Conservation (phyloP, 176 grass and related monocot genomes). For the Oryza brachyantha region DNA sequence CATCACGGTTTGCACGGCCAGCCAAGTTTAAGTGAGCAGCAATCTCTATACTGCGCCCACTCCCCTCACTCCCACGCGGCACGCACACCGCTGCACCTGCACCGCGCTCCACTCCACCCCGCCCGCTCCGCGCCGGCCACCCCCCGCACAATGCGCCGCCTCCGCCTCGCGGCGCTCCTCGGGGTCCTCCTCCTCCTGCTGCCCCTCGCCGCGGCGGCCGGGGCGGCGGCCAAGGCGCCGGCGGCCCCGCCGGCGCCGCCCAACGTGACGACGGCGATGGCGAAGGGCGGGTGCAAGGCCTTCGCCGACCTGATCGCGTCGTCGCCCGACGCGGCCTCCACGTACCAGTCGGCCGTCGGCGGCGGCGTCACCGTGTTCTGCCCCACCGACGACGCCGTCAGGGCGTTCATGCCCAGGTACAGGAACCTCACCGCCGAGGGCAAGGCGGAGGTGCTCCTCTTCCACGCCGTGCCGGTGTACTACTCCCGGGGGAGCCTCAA, state of each 20-base stretch:
- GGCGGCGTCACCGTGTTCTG: slow-evolving; percentile 85
- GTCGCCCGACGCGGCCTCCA: slow-evolving; percentile 45
- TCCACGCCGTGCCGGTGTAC: slow-evolving; percentile 78
- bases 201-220: not conserved
- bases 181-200: not conserved
- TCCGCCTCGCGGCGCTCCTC: not conserved
- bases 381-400: slow-evolving; percentile 61
- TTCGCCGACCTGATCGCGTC: slow-evolving; percentile 65
- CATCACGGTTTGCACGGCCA: not conserved
- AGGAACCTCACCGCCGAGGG: slow-evolving; percentile 67
- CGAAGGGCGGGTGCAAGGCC: slow-evolving; percentile 67
- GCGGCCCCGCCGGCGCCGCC: slow-evolving; percentile 30
- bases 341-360: slow-evolving; percentile 52
- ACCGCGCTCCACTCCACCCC: not conserved
- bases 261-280: slow-evolving; percentile 70
- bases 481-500: slow-evolving; percentile 55
- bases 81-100: not conserved
- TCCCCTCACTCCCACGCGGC: slow-evolving; percentile 21
- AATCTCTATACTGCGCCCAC: slow-evolving; percentile 27
- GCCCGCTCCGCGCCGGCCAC: too few species aligned
- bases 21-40: slow-evolving; percentile 19
- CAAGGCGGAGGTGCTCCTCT: slow-evolving; percentile 66
- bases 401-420: slow-evolving; percentile 56
- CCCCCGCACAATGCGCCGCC: slow-evolving; percentile 15
- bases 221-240: not conserved